Evolutionary conservation across 2,329 filamentous ascomycete species (phyloP).

Genomic region (Calonectria ilicicola): DNA sequence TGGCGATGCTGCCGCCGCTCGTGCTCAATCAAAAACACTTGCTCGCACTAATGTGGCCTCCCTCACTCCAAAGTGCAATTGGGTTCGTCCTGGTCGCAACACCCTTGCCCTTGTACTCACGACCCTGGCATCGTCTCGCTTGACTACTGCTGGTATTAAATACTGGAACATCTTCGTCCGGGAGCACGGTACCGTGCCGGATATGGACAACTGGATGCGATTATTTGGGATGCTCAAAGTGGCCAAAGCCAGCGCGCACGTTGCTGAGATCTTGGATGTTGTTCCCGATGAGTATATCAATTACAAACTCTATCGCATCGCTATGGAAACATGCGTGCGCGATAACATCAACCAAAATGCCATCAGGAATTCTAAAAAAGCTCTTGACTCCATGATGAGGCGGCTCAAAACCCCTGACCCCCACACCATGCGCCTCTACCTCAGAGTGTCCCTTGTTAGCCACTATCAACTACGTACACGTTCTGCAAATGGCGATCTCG

Average conservation of each 20-base stretch:
- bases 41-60: constrained; percentile 1
- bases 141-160: constrained; percentile 70
- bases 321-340: constrained; percentile 78
- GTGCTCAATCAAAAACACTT: constrained; percentile 17
- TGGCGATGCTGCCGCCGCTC: constrained; percentile 15
- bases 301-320: constrained; percentile 74
- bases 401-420: constrained; percentile 60
- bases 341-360: constrained; percentile 82
- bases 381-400: constrained; percentile 73
- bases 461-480: constrained; percentile 53
- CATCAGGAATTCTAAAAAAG: constrained; percentile 71
- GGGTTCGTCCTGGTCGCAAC: constrained; percentile 63
- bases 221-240: constrained; percentile 76
- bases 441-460: constrained; percentile 65
- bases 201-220: constrained; percentile 75
- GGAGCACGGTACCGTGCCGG: constrained; percentile 74
- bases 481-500: constrained; percentile 45
- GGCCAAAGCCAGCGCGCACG: constrained; percentile 73
- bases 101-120: constrained; percentile 77
- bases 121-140: constrained; percentile 70
- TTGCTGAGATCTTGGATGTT: constrained; percentile 68
- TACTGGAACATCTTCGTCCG: constrained; percentile 84
- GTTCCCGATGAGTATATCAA: constrained; percentile 61
- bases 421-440: constrained; percentile 64
- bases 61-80: constrained; percentile 38